Evolutionary conservation across 805 yeast species (phyloP).

Genomic region (Tetrapisispora iriomotensis): DNA sequence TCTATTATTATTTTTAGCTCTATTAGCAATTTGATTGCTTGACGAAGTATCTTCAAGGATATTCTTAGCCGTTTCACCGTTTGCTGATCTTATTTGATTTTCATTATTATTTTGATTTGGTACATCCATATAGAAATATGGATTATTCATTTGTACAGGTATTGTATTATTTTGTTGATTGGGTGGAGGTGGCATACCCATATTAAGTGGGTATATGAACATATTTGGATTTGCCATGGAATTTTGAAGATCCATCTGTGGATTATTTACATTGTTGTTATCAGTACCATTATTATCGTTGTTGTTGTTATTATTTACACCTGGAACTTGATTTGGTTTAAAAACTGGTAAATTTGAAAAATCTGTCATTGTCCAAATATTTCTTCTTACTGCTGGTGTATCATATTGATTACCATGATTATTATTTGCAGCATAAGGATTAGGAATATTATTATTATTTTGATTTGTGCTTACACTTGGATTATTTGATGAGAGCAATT

Average conservation of each 20-base stretch:
- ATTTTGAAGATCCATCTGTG: constrained; percentile 2
- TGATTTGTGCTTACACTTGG: neutral
- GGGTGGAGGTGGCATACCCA: neutral
- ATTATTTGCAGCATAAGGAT: constrained; percentile 1
- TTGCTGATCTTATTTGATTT: constrained; percentile 3
- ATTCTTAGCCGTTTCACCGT: constrained; percentile 4
- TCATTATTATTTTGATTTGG: constrained; percentile 3
- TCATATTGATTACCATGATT: constrained; percentile 1
- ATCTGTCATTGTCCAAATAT: constrained; percentile 23
- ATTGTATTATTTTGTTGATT: neutral
- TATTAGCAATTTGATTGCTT: constrained; percentile 1
- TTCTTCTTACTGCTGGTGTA: constrained; percentile 4
- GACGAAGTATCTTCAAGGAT: constrained; percentile 5
- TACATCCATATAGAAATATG: constrained; percentile 5
- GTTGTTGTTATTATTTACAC: constrained; percentile 1
- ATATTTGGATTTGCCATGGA: neutral
- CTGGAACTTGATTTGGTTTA: constrained; percentile 12
- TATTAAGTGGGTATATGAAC: constrained; percentile 1
- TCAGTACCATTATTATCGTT: constrained; percentile 2
- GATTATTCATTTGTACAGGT: constrained; percentile 3
- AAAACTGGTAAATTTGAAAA: constrained; percentile 23
- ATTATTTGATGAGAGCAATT: neutral
- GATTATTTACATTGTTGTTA: constrained; percentile 1
- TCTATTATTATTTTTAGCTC: constrained; percentile 5
- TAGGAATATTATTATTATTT: constrained; percentile 1